Base-by-base conservation (phyloP, 768 basidiomycete genomes). In the Amanita thiersii region DNA sequence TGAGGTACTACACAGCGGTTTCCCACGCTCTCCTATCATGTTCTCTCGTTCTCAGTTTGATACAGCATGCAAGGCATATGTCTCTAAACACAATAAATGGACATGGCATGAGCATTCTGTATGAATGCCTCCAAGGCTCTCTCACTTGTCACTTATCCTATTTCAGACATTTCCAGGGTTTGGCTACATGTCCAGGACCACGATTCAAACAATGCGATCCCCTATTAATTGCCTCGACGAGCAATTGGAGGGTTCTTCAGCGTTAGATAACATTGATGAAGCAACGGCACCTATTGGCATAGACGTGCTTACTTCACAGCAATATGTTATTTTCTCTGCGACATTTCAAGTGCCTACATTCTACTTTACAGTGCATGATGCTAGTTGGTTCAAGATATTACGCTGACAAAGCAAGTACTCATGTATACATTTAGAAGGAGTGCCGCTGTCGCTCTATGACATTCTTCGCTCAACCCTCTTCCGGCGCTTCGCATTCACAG, bases 271-370 rank as follows among this genome's bases (percentile, higher is more conserved):
- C n/a, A 67, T 73, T 1, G 59, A 58, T 20, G 60, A 63, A 25
- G 20, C 48, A 10, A 5, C 50, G 11, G 35, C 51, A 8, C 31
- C 49, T 40, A 39, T 47, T 20, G 44, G 47, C 3, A 46, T 45
- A 6, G 61, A 65, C 39, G 51, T 58, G 30, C 49, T 85, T 29
- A 65, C 57, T 25, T 77, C 68, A 47, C 61, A 63, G 35, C 82
- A 91, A 59, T 81, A 76, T 45, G 63, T 93, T 40, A 81, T 80
- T 23, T 83, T 77, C 56, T 91, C 88, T 19, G 63, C 81, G 7
- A 82, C 85, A 0, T 94, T 83, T 55, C 76, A 72, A 52, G 86
- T 88, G 1, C 91, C 91, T 5, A 72, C 79, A 1, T 83, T 94
- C 53, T 92, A 90, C 62, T 90, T 93, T 59, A 72, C 75, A 3